A percentile compares a stretch with the other conserved stretches of the same genome.
Evolutionary conservation across 1,284 basidiomycete genomes (phyloP).

Genomic region (Trichosporon asahii): DNA sequence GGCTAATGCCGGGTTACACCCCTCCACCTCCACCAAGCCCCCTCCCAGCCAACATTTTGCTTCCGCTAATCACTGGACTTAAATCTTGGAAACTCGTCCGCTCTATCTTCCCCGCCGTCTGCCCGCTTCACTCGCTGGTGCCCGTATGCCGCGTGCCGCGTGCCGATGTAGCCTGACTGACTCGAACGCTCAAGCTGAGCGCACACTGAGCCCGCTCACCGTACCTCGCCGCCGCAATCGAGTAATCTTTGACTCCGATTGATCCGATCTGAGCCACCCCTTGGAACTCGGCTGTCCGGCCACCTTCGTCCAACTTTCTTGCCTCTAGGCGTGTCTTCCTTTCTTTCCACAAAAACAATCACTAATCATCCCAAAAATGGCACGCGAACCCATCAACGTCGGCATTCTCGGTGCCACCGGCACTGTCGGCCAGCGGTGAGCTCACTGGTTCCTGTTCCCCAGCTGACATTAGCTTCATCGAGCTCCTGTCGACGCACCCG

Average conservation of each 20-base stretch:
- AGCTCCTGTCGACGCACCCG: conserved; percentile 81
- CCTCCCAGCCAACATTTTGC: neutral
- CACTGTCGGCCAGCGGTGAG: conserved; percentile 79
- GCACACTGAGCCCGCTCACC: neutral
- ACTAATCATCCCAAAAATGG: conserved; percentile 22
- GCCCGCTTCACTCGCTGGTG: neutral
- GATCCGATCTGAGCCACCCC: neutral
- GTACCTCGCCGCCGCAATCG: neutral
- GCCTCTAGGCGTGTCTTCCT: neutral
- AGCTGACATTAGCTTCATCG: conserved; percentile 63
- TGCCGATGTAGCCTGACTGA: neutral
- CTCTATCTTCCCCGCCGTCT: neutral
- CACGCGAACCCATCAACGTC: conserved; percentile 63
- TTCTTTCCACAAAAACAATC: neutral
- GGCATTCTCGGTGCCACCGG: conserved; percentile 95
- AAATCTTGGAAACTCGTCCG: neutral
- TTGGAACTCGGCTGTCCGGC: neutral
- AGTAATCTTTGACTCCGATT: conserved; percentile 4
- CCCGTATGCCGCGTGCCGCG: neutral
- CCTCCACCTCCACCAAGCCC: neutral
- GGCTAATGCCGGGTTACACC: neutral
- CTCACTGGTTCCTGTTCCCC: neutral
- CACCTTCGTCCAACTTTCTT: neutral
- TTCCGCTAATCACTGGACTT: conserved; percentile 1
- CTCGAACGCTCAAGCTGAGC: neutral